phyloP scores from a whole-genome alignment of 306 rosid species.

The Quercus engelmannii region DNA sequence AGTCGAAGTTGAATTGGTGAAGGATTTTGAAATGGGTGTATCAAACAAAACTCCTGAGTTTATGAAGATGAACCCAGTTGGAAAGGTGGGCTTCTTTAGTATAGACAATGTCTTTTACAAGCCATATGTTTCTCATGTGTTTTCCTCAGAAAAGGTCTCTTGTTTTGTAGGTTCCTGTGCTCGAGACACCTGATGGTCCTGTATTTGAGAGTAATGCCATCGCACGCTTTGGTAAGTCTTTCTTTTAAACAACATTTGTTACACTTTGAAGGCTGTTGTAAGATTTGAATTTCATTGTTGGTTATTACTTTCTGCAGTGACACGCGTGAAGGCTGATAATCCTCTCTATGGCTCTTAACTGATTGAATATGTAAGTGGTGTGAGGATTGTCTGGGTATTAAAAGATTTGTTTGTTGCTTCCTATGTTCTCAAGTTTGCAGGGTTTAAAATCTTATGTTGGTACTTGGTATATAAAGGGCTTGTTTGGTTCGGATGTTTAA shows the following conservation, averaged over 20 bases:
- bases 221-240: slow-evolving; percentile 59
- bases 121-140: neutral
- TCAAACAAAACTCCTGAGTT: slow-evolving; percentile 65
- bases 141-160: neutral
- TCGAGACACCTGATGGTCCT: slow-evolving; percentile 71
- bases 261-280: neutral
- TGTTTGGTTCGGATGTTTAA: too few relatives aligned
- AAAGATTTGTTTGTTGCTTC: neutral
- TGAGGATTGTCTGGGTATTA: neutral
- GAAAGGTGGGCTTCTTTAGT: slow-evolving; percentile 48
- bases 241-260: neutral
- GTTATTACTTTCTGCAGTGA: slow-evolving; percentile 45
- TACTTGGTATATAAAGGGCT: too few relatives aligned
- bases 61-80: slow-evolving; percentile 75
- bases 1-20: slow-evolving; percentile 45
- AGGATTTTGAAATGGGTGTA: slow-evolving; percentile 68
- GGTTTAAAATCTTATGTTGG: neutral
- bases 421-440: neutral
- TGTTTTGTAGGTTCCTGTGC: slow-evolving; percentile 56
- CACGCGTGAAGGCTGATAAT: slow-evolving; percentile 49
- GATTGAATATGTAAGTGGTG: slow-evolving; percentile 50
- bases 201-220: slow-evolving; percentile 85
- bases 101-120: neutral
- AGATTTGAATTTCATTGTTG: neutral
- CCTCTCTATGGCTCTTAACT: slow-evolving; percentile 52